Conservation (phyloP, 2,329 filamentous ascomycete genomes). For the Pseudogymnoascus sp. region DNA sequence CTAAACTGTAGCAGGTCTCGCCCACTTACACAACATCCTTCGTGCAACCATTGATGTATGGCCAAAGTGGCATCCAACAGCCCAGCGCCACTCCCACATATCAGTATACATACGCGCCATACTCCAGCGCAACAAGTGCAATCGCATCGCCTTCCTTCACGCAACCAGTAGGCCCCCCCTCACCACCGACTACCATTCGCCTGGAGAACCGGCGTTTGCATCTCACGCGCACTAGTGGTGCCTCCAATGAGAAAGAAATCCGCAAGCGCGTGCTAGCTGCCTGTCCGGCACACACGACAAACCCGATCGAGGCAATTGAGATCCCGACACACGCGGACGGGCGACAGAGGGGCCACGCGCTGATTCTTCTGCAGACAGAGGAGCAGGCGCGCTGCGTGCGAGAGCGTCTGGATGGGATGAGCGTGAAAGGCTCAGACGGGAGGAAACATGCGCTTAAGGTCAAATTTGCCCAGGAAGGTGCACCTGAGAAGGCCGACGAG, state of each 20-base stretch:
- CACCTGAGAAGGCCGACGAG: neutral
- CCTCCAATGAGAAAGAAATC: slow-evolving; percentile 1
- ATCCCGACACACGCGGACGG: neutral
- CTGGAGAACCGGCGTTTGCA: neutral
- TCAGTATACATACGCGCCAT: slow-evolving; percentile 2
- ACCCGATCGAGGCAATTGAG: neutral
- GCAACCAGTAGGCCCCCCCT: neutral
- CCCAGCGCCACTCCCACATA: neutral
- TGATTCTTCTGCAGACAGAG: slow-evolving; percentile 1
- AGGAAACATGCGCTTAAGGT: slow-evolving; percentile 1
- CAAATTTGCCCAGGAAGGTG: slow-evolving; percentile 1
- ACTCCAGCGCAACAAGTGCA: neutral
- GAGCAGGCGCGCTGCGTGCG: neutral
- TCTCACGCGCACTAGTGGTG: slow-evolving; percentile 1
- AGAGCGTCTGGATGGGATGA: neutral
- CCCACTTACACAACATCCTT: neutral
- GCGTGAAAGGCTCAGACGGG: neutral
- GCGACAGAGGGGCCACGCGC: neutral
- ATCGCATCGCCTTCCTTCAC: neutral
- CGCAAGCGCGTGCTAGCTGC: neutral
- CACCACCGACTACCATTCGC: neutral
- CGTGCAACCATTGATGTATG: slow-evolving; percentile 6
- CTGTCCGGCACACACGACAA: neutral
- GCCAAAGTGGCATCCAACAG: neutral
- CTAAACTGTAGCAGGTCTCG: neutral